Evolutionary conservation across 2,329 filamentous ascomycete species (phyloP), one percentile per base, ranked within the genome.

Genomic region (Aspergillus sp.): DNA sequence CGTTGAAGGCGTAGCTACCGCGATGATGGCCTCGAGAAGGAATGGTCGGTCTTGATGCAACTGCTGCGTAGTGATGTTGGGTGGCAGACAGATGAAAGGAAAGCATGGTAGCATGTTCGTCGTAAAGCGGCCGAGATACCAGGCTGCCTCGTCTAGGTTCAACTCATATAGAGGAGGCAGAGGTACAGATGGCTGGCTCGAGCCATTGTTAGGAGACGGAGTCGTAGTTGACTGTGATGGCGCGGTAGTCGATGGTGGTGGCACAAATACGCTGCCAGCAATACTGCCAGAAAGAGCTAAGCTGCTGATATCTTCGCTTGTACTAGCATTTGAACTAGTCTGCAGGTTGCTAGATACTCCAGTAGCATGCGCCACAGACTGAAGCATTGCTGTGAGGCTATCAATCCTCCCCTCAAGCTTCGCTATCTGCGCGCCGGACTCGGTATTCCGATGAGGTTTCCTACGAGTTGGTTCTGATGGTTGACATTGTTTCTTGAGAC

Each of bases 401-500:
- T 50, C 25, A n/a, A 50, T 50, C 15, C 47, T 32, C 25, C 25
- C 25, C 25, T 50, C 47, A n/a, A 50, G 47, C 47, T 50, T 50
- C 9, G 47, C 47, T 3, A 50, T 50, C 3, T 56, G 47, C 17
- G 45, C 32, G 17, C 30, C 13, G 1, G 30, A 39, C 25, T 55
- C 39, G 15, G 23, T 1, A 9, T 45, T 36, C 25, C 23, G 38
- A 45, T 6, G 36, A 7, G 38, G 12, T 23, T 38, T 49, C 23
- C 36, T 50, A 32, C 38, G 25, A 41, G 13, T 32, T 19, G 41
- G 28, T 10, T 58, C 36, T 54, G 52, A 55, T 9, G 39, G 52
- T 1, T 47, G 52, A 4, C 52, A 55, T 23, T 55, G 39, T 21
- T 55, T 47, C 23, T 47, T 55, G 21, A 55, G 38, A 55, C 38